Base-by-base conservation (phyloP, 2,329 filamentous ascomycete genomes). In the Aspergillus viridinutans region DNA sequence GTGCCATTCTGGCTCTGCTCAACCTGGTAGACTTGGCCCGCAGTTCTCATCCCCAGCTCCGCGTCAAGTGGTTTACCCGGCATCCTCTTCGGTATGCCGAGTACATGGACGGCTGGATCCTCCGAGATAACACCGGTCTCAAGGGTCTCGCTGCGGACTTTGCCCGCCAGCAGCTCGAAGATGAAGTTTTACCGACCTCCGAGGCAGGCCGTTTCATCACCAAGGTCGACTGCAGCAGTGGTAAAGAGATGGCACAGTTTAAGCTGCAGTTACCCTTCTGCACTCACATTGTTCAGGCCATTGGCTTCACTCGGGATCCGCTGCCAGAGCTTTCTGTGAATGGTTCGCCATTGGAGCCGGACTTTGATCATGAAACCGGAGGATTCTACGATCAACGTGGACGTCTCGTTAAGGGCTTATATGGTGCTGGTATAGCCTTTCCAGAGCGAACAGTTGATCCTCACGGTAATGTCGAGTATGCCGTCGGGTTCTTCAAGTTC, bases 401-500 rank as follows among this genome's bases (percentile, higher is more conserved):
- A 2, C 60, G 71, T 29, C 71, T 69, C 26, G 68, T 86, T 21
- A 79, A 78, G 1, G 83, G 83, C 0, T 64, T 87, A 20, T 84
- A 81, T 65, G 85, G 83, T 2, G 84, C 84, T 0, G 85, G 85
- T 0, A 87, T 88, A 62, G 85, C 84, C 0, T 88, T 82, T 63
- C 85, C 85, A 0, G 83, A 87, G 66, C 74, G 77, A 25, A 83
- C 86, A 5, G 78, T 78, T 8, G 85, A 87, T 73, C 85, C 84
- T 1, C 72, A 79, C 43, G 84, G 84, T 0, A 86, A 86, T 67
- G 80, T 83, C 7, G 84, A 87, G 70, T 76, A 80, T 64, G 82
- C 83, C 0, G 85, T 87, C 52, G 85, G 85, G 0, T 81, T 87
- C 66, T 85, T 78, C 66, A 87, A 88, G 71, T 87, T 88, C 61